Conservation (phyloP, 1,284 basidiomycete species). For the Pseudozyma pruni region DNA sequence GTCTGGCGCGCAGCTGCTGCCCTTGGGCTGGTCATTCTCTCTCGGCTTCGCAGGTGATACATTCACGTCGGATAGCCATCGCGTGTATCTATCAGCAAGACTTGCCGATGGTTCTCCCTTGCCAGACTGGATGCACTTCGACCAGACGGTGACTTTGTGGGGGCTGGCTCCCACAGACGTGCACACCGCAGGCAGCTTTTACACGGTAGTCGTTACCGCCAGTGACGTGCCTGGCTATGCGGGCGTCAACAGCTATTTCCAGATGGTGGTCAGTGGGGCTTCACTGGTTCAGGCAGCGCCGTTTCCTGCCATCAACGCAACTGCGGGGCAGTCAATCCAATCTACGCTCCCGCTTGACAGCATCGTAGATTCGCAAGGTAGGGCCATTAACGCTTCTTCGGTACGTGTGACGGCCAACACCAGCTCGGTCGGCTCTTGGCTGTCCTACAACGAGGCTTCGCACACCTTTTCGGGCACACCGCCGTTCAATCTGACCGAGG, state of each 20-base stretch:
- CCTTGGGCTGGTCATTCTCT: constrained; percentile 87
- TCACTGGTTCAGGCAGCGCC: constrained; percentile 37
- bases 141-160: constrained; percentile 77
- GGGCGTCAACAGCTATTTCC: constrained; percentile 52
- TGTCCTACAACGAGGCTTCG: constrained; percentile 74
- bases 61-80: constrained; percentile 69
- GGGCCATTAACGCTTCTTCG: constrained; percentile 15
- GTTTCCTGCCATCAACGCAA: constrained; percentile 72
- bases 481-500: constrained; percentile 68
- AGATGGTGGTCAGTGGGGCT: constrained; percentile 52
- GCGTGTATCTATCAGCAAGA: constrained; percentile 77
- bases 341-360: constrained; percentile 51
- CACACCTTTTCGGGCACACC: constrained; percentile 76
- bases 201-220: constrained; percentile 56
- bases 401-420: constrained; percentile 67
- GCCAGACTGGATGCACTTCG: constrained; percentile 81
- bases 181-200: constrained; percentile 51
- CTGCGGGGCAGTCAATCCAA: constrained; percentile 69
- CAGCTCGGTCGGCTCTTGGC: constrained; percentile 72
- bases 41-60: constrained; percentile 82
- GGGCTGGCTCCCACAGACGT: constrained; percentile 77
- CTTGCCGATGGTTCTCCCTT: constrained; percentile 77
- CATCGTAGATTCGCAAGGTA: constrained; percentile 23
- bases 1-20: constrained; percentile 74
- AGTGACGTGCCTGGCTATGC: constrained; percentile 58